Base-by-base conservation (phyloP, 2,329 filamentous ascomycete species). In the Aspergillus fructus region DNA sequence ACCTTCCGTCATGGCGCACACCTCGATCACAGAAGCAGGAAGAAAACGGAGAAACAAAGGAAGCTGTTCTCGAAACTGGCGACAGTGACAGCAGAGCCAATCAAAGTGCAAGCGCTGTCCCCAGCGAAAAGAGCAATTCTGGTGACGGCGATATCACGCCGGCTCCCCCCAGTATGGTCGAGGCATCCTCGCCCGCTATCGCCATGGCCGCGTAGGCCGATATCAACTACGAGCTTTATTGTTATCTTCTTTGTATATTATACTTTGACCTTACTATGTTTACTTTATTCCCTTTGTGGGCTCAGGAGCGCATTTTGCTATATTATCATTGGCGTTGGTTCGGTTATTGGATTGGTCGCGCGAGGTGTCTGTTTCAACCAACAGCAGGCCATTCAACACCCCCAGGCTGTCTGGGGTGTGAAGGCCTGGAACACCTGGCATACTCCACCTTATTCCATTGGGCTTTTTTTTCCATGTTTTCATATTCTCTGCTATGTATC, bases 1-100 rank as follows among this genome's bases (percentile, higher is more conserved):
- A 89, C 62, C 82, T 96, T 47, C 83, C 87, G 19, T 87, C 90
- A 55, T 97, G 93, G 92, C 87, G 86, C 52, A 89, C 91, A 33
- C 70, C 71, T 30, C 71, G 67, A 27, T 54, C 70, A 2, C 64
- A 67, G 40, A 66, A 66, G 4, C 39, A 64, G 5, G 71, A 90
- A 71, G 83, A 88, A 71, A 85, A 85, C 66, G 84, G 85, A 63
- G 88, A 89, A 49, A 72, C 65, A 52, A 77, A 78, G 41, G 78
- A 83, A 48, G 81, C 81, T 66, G 85, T 79, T 57, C 79, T 85
- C 60, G 79, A 78, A 55, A 80, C 79, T 5, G 79, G 78, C 24
- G 83, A 83, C 39, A 85, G 80, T 65, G 82, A 86, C 53, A 76
- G 75, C 58, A 86, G 85, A 68, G 75, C 79, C 54, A 83, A 83